phyloP scores from a whole-genome alignment of 2,329 filamentous ascomycete species.

The Alternaria viburni region DNA sequence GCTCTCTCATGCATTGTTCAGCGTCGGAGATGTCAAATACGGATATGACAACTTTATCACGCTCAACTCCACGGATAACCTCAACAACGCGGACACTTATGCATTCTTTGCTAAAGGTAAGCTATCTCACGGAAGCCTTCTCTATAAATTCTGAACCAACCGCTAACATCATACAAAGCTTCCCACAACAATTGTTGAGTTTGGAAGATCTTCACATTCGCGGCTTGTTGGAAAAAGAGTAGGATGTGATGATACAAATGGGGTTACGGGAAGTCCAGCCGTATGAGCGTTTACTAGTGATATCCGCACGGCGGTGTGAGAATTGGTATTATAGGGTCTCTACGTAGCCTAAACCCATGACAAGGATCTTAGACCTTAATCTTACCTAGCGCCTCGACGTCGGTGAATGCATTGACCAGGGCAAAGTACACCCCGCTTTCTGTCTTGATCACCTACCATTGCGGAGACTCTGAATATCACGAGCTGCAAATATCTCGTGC shows the following conservation, averaged over 20 bases:
- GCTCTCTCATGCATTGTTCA: background rate
- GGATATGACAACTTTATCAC: background rate
- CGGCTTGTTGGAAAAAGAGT: background rate
- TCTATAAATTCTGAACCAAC: accelerated
- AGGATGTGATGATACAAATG: background rate
- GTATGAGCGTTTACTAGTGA: background rate
- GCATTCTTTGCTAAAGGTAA: background rate
- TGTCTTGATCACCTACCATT: background rate
- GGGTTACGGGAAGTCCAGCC: background rate
- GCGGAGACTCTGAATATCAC: background rate
- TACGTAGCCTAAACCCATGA: background rate
- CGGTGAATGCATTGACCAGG: background rate
- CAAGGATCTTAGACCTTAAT: background rate
- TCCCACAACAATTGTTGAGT: background rate
- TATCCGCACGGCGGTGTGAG: background rate
- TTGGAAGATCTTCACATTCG: background rate
- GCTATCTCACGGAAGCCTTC: background rate
- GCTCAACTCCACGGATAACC: background rate
- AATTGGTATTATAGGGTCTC: background rate
- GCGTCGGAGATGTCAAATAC: background rate
- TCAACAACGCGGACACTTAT: background rate
- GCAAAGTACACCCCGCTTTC: background rate
- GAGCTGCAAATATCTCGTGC: background rate
- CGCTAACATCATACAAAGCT: accelerated
- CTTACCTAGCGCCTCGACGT: background rate